These are phyloP conservation scores for Flaveria floridana DNA, from an alignment of 140 eudicot genomes.

Conservation along the genomic window DNA sequence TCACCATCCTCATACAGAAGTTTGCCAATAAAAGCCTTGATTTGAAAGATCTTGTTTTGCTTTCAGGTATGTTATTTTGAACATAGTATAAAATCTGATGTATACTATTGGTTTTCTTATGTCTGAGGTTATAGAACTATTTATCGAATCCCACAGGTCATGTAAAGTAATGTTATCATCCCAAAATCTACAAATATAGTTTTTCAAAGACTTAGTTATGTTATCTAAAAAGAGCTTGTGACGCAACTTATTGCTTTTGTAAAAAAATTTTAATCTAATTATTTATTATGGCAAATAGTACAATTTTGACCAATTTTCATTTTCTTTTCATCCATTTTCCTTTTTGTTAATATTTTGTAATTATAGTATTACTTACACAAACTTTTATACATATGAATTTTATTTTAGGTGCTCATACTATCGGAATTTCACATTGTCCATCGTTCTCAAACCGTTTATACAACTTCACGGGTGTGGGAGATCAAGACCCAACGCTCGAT, in stretches of 20 bases:
- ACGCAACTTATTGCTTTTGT: no score
- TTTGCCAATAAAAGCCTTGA: constrained; percentile 76
- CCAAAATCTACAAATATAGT: no score
- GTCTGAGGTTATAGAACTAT: neutral
- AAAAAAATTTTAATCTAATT: no score
- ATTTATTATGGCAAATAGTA: no score
- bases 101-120: neutral
- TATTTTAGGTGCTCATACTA: constrained; percentile 71
- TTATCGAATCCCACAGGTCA: no score
- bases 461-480: constrained; percentile 69
- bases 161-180: no score
- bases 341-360: neutral
- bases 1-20: constrained; percentile 48
- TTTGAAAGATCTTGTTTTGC: constrained; percentile 72
- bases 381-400: neutral
- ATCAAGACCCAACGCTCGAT: constrained; percentile 66
- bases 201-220: no score
- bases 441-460: constrained; percentile 62
- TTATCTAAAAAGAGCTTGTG: no score
- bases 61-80: constrained; percentile 55
- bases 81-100: neutral
- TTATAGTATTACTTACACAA: neutral
- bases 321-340: neutral
- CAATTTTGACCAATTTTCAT: no score
- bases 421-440: constrained; percentile 67